A percentile compares a stretch with the other conserved stretches of the same genome.
phyloP scores from a whole-genome alignment of 345 rosid species.

The Turritis glabra region DNA sequence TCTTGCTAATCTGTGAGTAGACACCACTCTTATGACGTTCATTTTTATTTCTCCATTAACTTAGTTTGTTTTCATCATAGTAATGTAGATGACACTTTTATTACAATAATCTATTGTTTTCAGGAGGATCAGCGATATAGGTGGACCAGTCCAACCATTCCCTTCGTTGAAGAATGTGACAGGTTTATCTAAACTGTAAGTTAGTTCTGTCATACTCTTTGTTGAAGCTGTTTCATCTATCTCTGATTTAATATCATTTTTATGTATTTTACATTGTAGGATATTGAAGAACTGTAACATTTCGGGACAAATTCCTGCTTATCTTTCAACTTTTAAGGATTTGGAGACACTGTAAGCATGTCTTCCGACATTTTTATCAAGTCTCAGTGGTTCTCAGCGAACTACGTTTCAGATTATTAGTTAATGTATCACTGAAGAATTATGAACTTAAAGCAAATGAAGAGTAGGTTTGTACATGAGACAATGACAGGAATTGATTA shows the following conservation, averaged over 20 bases:
- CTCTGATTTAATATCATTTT: neutral
- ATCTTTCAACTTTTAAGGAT: constrained; percentile 36
- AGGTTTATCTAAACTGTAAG: constrained; percentile 47
- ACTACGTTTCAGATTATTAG: constrained; percentile 1
- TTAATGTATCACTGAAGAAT: constrained; percentile 1
- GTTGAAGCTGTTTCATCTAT: constrained; percentile 17
- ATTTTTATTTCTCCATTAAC: neutral
- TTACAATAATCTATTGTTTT: constrained; percentile 11
- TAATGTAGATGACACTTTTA: neutral
- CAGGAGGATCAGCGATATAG: constrained; percentile 66
- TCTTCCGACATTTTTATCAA: neutral
- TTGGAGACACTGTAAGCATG: constrained; percentile 47
- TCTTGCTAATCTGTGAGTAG: constrained; percentile 49
- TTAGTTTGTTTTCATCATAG: constrained; percentile 8
- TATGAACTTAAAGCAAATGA: constrained; percentile 6
- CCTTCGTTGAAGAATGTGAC: constrained; percentile 41
- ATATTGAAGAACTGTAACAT: constrained; percentile 51
- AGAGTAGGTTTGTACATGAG: constrained; percentile 6
- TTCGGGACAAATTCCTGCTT: constrained; percentile 45
- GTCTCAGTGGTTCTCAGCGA: constrained; percentile 1
- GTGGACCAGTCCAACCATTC: constrained; percentile 51
- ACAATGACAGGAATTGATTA: constrained; percentile 15
- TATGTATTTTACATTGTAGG: constrained; percentile 34
- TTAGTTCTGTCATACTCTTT: constrained; percentile 17
- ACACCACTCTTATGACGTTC: constrained; percentile 19